These are phyloP conservation scores for Vigna reflexopilosa DNA, from an alignment of 306 rosid species.

Conservation along the genomic window DNA sequence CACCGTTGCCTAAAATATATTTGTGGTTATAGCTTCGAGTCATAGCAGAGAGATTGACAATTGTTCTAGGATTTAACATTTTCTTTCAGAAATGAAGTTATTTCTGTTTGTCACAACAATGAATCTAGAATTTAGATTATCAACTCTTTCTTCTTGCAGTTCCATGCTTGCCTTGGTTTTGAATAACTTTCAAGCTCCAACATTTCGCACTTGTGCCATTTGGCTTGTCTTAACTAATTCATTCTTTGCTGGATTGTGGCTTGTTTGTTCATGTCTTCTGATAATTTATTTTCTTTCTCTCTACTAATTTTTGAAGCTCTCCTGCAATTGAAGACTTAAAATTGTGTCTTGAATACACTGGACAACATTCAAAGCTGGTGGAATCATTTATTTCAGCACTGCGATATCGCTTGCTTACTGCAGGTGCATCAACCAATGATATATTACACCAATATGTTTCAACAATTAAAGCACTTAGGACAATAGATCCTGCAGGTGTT, in stretches of 20 bases:
- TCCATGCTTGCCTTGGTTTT: conserved; percentile 33
- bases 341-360: conserved; percentile 92
- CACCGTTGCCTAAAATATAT: conserved; percentile 21
- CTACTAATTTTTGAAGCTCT: conserved; percentile 64
- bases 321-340: conserved; percentile 95
- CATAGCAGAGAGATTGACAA: conserved; percentile 10
- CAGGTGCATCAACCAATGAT: conserved; percentile 98
- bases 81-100: conserved; percentile 9
- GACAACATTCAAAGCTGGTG: conserved; percentile 95
- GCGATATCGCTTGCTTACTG: conserved; percentile 94
- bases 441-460: conserved; percentile 98
- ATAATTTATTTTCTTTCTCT: conserved; percentile 37
- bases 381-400: conserved; percentile 94
- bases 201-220: conserved; percentile 1
- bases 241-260: conserved; percentile 28
- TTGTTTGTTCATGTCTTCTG: conserved; percentile 41
- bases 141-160: conserved; percentile 17
- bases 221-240: conserved; percentile 6
- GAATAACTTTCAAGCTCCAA: conserved; percentile 19
- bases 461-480: conserved; percentile 89
- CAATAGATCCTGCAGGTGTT: conserved; percentile 96
- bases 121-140: conserved; percentile 18
- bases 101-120: conserved; percentile 22
- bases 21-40: conserved; percentile 28
- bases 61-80: conserved; percentile 24